Percentiles rank a stretch among this genome's conserved stretches.
Conservation (phyloP, 2,329 filamentous ascomycete species). For the Botrytis pseudocinerea region DNA sequence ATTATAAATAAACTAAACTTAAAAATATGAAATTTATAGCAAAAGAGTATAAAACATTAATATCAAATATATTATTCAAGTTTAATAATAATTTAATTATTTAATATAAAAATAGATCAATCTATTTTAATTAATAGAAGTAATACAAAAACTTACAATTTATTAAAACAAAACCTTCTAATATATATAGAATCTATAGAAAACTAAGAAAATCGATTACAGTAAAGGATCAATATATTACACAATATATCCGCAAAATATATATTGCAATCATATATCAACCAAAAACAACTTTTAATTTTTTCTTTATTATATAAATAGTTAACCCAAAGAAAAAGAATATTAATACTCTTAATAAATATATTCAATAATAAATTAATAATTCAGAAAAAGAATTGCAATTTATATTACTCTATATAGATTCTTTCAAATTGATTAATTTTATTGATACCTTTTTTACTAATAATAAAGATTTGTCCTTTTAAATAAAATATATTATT, state of each 20-base stretch:
- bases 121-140: neutral
- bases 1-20: too few relatives aligned
- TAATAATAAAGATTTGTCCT: too few relatives aligned
- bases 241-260: neutral
- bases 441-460: neutral
- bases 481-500: too few relatives aligned
- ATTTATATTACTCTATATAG: neutral
- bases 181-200: neutral
- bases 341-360: neutral
- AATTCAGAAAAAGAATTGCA: neutral
- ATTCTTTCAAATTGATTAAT: neutral
- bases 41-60: too few relatives aligned
- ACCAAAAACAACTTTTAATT: rapidly evolving
- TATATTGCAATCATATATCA: neutral
- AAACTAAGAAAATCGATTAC: neutral
- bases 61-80: too few relatives aligned
- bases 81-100: too few relatives aligned
- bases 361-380: neutral
- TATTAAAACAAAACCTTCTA: neutral
- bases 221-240: neutral
- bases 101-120: neutral
- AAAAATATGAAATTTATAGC: too few relatives aligned
- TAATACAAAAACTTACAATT: neutral
- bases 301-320: neutral
- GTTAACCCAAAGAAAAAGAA: neutral